phyloP scores from a whole-genome alignment of 805 yeast species.

The Ogataea ramenticola region DNA sequence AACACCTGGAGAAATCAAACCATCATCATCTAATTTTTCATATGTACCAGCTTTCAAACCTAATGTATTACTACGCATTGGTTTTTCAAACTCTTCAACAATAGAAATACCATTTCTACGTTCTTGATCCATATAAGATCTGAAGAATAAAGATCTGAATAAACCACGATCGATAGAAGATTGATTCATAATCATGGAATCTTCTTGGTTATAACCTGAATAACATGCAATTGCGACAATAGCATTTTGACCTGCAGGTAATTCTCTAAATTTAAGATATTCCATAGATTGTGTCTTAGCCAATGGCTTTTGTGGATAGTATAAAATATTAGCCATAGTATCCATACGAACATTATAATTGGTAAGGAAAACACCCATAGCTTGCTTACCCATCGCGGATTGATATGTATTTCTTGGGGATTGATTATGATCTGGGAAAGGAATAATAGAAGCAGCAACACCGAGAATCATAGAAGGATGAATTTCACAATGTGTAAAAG shows the following conservation, averaged over 20 bases:
- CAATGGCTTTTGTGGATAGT: slow-evolving; percentile 96
- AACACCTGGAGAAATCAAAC: slow-evolving; percentile 95
- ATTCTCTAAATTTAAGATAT: slow-evolving; percentile 90
- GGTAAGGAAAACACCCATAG: slow-evolving; percentile 97
- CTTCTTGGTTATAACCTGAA: slow-evolving; percentile 99
- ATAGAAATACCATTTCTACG: slow-evolving; percentile 98
- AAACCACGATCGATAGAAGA: slow-evolving; percentile 94
- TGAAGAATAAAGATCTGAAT: slow-evolving; percentile 90
- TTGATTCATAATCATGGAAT: slow-evolving; percentile 99
- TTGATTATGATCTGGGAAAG: slow-evolving; percentile 99
- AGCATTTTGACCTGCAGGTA: slow-evolving; percentile 99
- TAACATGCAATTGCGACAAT: slow-evolving; percentile 97
- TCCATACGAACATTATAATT: slow-evolving; percentile 97
- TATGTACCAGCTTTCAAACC: slow-evolving; percentile 97
- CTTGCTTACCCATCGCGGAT: slow-evolving; percentile 99
- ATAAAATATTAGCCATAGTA: slow-evolving; percentile 96
- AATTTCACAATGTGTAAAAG: slow-evolving; percentile 97
- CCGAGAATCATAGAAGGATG: slow-evolving; percentile 99
- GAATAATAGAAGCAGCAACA: slow-evolving; percentile 97
- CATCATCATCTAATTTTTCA: slow-evolving; percentile 97
- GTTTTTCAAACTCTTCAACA: slow-evolving; percentile 93
- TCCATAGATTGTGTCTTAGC: slow-evolving; percentile 99
- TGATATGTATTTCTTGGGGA: slow-evolving; percentile 99
- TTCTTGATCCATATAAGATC: slow-evolving; percentile 98
- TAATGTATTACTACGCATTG: slow-evolving; percentile 88